These are phyloP conservation scores for Backusella morwellensis DNA, from an alignment of 192 early-diverging fungal species.

Conservation along the genomic window DNA sequence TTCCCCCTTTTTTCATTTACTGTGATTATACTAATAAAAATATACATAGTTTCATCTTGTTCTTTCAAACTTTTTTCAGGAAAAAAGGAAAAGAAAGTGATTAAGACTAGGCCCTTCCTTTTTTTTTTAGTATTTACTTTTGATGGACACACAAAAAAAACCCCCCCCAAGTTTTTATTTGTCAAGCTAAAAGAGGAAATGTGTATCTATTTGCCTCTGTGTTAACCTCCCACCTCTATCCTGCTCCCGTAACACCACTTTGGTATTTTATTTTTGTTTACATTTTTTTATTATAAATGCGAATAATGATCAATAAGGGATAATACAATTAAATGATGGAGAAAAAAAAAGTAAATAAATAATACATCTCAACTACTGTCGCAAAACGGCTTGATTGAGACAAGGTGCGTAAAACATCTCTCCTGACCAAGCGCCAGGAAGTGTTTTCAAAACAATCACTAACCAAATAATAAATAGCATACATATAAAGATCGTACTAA, in stretches of 20 bases:
- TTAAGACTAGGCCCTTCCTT: not conserved
- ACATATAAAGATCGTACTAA: conserved; percentile 3
- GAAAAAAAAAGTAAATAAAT: not conserved
- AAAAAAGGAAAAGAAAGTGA: not conserved
- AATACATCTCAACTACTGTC: not conserved
- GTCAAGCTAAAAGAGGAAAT: not conserved
- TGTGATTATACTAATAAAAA: not conserved
- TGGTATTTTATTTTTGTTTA: not conserved
- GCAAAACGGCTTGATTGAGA: not conserved
- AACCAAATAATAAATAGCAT: conserved; percentile 14
- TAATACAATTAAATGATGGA: not conserved
- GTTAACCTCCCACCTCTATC: not conserved
- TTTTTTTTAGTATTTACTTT: not conserved
- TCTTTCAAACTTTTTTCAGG: not conserved
- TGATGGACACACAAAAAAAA: not conserved
- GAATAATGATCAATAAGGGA: not conserved
- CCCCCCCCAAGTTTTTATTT: not conserved
- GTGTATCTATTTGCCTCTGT: not conserved
- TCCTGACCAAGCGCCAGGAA: conserved; percentile 7
- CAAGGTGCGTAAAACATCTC: conserved; percentile 19
- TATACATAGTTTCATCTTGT: not conserved
- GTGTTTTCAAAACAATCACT: not conserved
- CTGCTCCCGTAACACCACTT: not conserved
- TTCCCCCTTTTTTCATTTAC: not conserved
- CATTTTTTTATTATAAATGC: not conserved